Evolutionary conservation across 768 basidiomycete species (phyloP), one percentile per base, ranked within the genome.

Genomic region (Harrya chromipes): DNA sequence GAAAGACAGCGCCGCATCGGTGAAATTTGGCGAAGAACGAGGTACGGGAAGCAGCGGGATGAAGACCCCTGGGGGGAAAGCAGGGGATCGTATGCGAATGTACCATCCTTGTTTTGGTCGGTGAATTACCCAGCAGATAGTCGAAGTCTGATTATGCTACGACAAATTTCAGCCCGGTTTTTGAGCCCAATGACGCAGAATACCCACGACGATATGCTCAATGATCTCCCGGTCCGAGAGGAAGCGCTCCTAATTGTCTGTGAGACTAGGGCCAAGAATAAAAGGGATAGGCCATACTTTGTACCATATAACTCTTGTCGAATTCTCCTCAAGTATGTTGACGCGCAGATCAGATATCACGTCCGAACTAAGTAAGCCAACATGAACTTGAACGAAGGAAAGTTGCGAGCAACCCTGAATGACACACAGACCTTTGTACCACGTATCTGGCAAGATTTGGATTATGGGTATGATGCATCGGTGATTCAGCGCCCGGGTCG

Each of bases 71-170:
- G 80, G 83, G 1, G 87, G 84, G 54, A 90, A 90, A 4, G 74
- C 58, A 0, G 90, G 89, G 2, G 86, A 72, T 31, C 85, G 79
- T 21, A 92, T 70, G 36, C 85, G 85, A 51, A 92, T 82, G 66
- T 91, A 92, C 90, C 90, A 92, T 39, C 90, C 90, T 24, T 85
- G 80, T 49, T 82, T 81, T 1, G 90, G 90, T 6, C 83, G 80
- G 63, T 90, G 90, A 23, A 90, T 81, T 10, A 80, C 80, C 90
- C 90, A 92, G 47, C 78, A 75, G 2, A 88, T 64, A 0, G 77
- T 76, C 20, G 78, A 80, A 4, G 79, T 82, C n/a, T 79, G 74
- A 35, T 85, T 85, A 49, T 90, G 85, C 86, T 85, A 51, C 4
- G 29, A 27, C 17, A 11, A 17, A 16, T 36, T 50, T 43, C 38